Conservation (phyloP, 2,329 filamentous ascomycete genomes). For the Paracoccidioides lutzii region DNA sequence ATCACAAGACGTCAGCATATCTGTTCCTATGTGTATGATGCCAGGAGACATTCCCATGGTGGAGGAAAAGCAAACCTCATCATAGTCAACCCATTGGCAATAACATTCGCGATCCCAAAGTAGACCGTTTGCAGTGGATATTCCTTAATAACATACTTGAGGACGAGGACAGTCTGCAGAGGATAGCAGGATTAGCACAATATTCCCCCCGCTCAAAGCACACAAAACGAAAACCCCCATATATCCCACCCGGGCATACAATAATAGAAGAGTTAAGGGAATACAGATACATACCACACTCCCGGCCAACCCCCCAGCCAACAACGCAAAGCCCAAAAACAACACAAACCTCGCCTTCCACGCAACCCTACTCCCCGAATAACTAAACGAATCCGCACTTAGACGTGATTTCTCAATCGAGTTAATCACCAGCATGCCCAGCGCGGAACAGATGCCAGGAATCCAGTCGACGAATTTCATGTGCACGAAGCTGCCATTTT, state of each 20-base stretch:
- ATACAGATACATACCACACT: slow-evolving; percentile 39
- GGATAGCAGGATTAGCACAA: not conserved
- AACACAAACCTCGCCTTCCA: slow-evolving; percentile 58
- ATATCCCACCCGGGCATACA: not conserved
- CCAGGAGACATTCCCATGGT: not conserved
- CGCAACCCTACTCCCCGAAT: slow-evolving; percentile 52
- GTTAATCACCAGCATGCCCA: slow-evolving; percentile 62
- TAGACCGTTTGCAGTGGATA: slow-evolving; percentile 51
- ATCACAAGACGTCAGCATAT: not conserved
- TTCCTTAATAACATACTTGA: slow-evolving; percentile 52
- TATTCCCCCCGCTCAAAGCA: not conserved
- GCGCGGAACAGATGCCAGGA: slow-evolving; percentile 54
- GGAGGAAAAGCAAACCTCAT: slow-evolving; percentile 38
- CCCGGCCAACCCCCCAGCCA: slow-evolving; percentile 55
- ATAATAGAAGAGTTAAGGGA: not conserved
- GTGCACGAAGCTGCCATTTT: slow-evolving; percentile 50
- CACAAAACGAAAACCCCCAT: not conserved
- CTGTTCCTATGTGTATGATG: no score
- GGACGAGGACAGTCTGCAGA: slow-evolving; percentile 46
- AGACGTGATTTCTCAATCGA: slow-evolving; percentile 56
- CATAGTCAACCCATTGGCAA: slow-evolving; percentile 54
- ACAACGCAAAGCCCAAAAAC: slow-evolving; percentile 55
- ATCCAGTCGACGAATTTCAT: slow-evolving; percentile 63
- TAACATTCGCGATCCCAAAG: slow-evolving; percentile 54
- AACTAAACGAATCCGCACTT: slow-evolving; percentile 51